Conservation (phyloP, 305 asterid genomes). For the Fraxinus platypoda region DNA sequence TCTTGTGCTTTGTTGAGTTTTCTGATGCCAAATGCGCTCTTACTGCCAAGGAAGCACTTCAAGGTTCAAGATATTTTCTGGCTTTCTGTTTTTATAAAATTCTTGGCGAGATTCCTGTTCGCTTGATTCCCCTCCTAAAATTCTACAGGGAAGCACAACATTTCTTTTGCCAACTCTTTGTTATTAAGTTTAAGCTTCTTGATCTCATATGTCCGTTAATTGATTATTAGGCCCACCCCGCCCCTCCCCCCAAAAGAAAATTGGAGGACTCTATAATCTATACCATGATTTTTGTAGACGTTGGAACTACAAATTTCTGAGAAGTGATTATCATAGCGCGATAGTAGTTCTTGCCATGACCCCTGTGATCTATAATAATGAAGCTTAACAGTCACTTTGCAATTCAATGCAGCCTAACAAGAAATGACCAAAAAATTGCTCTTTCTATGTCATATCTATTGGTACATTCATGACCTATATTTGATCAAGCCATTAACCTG, state of each 20-base stretch:
- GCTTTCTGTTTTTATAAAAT: neutral
- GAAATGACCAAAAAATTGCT: neutral
- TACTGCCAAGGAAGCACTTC: conserved; percentile 40
- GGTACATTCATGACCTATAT: neutral
- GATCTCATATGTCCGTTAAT: neutral
- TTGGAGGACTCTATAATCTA: neutral
- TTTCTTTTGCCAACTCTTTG: neutral
- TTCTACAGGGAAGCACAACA: neutral
- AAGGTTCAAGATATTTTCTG: conserved; percentile 24
- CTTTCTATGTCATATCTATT: neutral
- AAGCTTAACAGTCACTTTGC: neutral
- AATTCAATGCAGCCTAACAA: neutral
- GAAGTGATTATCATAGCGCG: neutral
- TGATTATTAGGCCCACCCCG: neutral
- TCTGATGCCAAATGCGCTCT: conserved; percentile 40
- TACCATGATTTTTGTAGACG: neutral
- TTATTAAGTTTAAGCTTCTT: neutral
- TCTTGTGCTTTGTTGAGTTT: conserved; percentile 45
- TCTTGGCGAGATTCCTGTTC: neutral
- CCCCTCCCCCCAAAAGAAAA: neutral
- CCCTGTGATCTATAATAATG: neutral
- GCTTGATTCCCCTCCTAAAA: neutral
- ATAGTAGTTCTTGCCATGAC: neutral
- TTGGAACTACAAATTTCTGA: neutral
- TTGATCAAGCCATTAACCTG: conserved; percentile 16